Evolutionary conservation across 352 stramenopile species (phyloP).

Genomic region (Phytophthora ohioensis): DNA sequence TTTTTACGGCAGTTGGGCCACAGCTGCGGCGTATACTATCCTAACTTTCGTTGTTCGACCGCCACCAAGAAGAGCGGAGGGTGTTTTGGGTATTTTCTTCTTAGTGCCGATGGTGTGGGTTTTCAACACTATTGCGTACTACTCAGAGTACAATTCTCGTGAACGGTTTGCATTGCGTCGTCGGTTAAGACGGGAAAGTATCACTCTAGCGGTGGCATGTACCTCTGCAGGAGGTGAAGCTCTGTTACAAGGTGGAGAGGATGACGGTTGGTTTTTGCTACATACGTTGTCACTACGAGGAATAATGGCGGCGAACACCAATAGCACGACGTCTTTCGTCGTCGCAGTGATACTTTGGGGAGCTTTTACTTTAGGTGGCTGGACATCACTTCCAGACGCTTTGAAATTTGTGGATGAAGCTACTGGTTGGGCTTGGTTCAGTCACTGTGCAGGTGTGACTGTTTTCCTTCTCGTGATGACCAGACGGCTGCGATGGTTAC

Average conservation of each 20-base stretch:
- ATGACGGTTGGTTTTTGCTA: conserved; percentile 44
- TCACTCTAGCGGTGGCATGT: conserved; percentile 75
- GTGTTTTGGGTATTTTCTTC: conserved; percentile 73
- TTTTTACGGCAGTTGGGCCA: conserved; percentile 76
- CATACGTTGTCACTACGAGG: conserved; percentile 41
- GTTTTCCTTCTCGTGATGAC: conserved; percentile 85
- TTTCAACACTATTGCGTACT: conserved; percentile 90
- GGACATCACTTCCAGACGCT: conserved; percentile 79
- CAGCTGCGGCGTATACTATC: conserved; percentile 59
- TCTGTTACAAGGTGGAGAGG: conserved; percentile 35
- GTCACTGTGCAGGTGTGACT: conserved; percentile 75
- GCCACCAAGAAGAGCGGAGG: conserved; percentile 51
- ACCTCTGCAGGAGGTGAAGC: conserved; percentile 49
- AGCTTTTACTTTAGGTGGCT: conserved; percentile 76
- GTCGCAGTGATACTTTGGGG: conserved; percentile 77
- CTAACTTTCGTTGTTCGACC: conserved; percentile 69
- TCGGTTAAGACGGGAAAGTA: conserved; percentile 77
- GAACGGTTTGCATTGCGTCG: conserved; percentile 81
- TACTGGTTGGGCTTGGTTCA: conserved; percentile 89
- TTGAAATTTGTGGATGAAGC: conserved; percentile 89
- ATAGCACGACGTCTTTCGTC: conserved; percentile 67
- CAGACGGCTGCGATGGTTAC: conserved; percentile 71
- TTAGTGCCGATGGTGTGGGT: conserved; percentile 78
- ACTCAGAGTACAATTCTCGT: conserved; percentile 85
- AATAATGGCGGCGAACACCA: conserved; percentile 42